Base-by-base conservation (phyloP, 768 basidiomycete genomes). In the Macrolepiota dolichaula region DNA sequence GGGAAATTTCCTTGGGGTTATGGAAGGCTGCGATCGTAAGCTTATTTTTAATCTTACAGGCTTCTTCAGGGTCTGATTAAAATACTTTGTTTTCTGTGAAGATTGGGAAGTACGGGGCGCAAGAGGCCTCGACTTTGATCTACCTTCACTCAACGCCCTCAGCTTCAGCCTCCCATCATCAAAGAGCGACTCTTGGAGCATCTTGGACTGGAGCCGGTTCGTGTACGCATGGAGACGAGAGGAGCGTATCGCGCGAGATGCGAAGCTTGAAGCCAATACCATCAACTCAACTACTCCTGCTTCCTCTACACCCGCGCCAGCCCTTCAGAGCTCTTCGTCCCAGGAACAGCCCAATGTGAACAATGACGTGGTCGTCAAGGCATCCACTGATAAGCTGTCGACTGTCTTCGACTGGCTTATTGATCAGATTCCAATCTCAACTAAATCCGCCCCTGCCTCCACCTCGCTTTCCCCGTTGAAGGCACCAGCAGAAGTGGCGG, bases 101-200 rank as follows among this genome's bases (percentile, higher is more conserved):
- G 82, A 99, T 69, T 99, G 97, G 97, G 91, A 96, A 67, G 83
- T 98, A 71, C 77, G 97, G 63, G 97, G 96, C 0, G 88, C 92
- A 22, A 75, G 88, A n/a, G 92, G 94, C 3, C 76, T 88, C 66
- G 91, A 88, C 50, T 77, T 87, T 0, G 85, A 91, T 64, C 71
- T 85, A 17, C 83, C 81, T 19, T 83, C 78, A 29, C 75, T 80
- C 32, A 74, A 81, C 58, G 73, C 75, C 37, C 71, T 83, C 67
- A 74, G 80, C 51, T 65, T 81, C 29, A 77, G 76, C 19, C 65
- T 66, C 2, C 40, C 64, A 2, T 62, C 66, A 6, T 64, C 68
- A 24, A 62, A 63, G 13, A 53, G 51, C 25, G 76, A 79, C 51
- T 74, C 75, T 62, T 73, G 80, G 82, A 63, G 82, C 68, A 70